Conservation (phyloP, 768 basidiomycete genomes). For the Boletus vermiculosoides region DNA sequence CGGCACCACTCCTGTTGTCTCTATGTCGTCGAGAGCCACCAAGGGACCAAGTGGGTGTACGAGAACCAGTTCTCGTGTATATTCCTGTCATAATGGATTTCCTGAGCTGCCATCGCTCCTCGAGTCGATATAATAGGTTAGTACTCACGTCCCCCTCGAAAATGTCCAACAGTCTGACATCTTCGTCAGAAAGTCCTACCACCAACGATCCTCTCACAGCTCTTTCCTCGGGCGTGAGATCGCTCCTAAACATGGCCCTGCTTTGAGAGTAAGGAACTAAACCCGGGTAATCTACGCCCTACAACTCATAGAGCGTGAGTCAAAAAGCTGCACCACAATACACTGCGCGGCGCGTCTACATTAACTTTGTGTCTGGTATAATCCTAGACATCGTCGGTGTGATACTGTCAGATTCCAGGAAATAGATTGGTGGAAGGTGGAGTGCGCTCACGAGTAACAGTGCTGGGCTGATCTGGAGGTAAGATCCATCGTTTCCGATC, state of each 20-base stretch:
- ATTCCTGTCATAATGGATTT: conserved; percentile 57
- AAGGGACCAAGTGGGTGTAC: conserved; percentile 56
- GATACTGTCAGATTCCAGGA: neutral
- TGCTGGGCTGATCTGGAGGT: conserved; percentile 71
- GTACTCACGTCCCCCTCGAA: conserved; percentile 78
- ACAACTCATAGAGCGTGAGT: conserved; percentile 9
- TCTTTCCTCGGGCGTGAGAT: conserved; percentile 58
- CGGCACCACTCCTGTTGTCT: conserved; percentile 35
- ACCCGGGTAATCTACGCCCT: conserved; percentile 82
- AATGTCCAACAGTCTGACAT: conserved; percentile 67
- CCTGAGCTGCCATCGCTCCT: neutral
- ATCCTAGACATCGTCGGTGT: conserved; percentile 42
- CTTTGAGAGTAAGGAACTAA: conserved; percentile 61
- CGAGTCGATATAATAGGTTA: neutral
- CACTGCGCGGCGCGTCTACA: conserved; percentile 33
- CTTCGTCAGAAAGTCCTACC: conserved; percentile 59
- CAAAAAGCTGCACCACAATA: neutral
- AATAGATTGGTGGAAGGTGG: neutral
- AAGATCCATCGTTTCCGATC: conserved; percentile 61
- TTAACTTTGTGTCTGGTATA: conserved; percentile 81
- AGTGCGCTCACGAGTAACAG: conserved; percentile 57
- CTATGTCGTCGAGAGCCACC: conserved; percentile 28
- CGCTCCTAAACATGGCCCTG: conserved; percentile 43
- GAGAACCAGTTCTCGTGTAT: conserved; percentile 51
- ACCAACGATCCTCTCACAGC: conserved; percentile 81